Conservation (phyloP, 129 eudicot species). For the Flaveria linearis region DNA sequence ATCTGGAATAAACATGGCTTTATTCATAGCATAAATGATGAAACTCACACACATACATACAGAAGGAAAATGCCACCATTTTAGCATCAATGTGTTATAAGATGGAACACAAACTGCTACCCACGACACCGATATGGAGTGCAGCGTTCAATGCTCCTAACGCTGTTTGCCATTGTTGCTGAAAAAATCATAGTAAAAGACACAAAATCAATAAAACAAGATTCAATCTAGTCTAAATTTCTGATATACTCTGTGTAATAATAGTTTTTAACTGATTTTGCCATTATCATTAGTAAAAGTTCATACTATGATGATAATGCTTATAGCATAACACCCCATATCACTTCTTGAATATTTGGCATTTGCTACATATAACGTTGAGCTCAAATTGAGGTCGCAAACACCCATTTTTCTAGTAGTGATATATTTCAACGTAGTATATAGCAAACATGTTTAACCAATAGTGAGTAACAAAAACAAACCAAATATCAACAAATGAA, state of each 20-base stretch:
- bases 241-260: background rate
- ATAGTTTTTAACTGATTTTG: too few species aligned
- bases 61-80: background rate
- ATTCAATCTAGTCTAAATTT: background rate
- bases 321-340: too few species aligned
- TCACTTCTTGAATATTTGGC: too few species aligned
- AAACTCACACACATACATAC: background rate
- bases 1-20: slow-evolving; percentile 3
- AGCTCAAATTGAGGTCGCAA: too few species aligned
- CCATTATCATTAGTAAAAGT: too few species aligned
- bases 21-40: slow-evolving; percentile 10
- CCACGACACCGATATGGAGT: slow-evolving; percentile 17
- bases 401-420: too few species aligned
- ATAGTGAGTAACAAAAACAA: background rate
- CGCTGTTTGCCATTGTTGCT: slow-evolving; percentile 38
- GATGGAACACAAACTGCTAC: slow-evolving; percentile 31
- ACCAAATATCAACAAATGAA: background rate
- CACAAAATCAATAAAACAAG: background rate
- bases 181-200: background rate
- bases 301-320: too few species aligned
- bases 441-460: too few species aligned
- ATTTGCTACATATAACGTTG: too few species aligned
- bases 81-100: slow-evolving; percentile 12
- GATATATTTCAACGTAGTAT: too few species aligned
- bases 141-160: slow-evolving; percentile 37